Evolutionary conservation across 2,329 filamentous ascomycete genomes (phyloP), one percentile per base, ranked within the genome.

Genomic region (Cyphellophora europaea): DNA sequence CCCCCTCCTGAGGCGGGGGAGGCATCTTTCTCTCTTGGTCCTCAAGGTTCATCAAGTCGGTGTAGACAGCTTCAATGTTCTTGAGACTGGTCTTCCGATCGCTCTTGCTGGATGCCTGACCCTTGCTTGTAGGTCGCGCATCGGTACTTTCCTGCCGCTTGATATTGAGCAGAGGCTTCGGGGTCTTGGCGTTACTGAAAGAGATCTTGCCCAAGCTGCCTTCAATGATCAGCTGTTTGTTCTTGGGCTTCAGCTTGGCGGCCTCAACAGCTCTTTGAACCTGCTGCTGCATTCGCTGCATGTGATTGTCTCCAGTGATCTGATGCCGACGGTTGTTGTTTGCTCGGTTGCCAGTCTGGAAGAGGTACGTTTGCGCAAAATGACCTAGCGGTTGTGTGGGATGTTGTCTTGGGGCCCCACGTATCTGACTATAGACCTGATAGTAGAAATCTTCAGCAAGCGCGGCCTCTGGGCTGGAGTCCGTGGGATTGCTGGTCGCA

Each of bases 231-330:
- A 98, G 71, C 57, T 95, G 88, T 53, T 93, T 93, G 55, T 93
- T 95, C 69, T 98, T 98, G 10, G 91, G 91, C 60, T 93, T 89
- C 41, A 87, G 85, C 66, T 96, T 98, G 34, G 91, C 91, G 1
- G 91, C 91, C 55, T 98, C 91, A 1, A 98, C 91, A 15, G 91
- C 91, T 37, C 91, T 79, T 57, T 95, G 89, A 10, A 98, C 93
- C 59, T 98, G 91, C 60, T 98, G 91, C 59, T 98, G 89, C 91
- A 98, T 98, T 36, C 91, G 81, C 57, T 96, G 91, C 65, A 96
- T 85, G 54, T 98, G 91, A 55, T 95, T 98, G 57, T 98, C 91
- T 12, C 85, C 87, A 28, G 82, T 85, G 40, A 86, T 75, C 41
- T 79, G 77, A 48, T 91, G 78, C 45, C 87, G 76, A 43, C 87